A percentile compares a stretch with the other conserved stretches of the same genome.
These are phyloP conservation scores for Xylariaceae sp. DNA, from an alignment of 2,329 filamentous ascomycete genomes.

Conservation along the genomic window DNA sequence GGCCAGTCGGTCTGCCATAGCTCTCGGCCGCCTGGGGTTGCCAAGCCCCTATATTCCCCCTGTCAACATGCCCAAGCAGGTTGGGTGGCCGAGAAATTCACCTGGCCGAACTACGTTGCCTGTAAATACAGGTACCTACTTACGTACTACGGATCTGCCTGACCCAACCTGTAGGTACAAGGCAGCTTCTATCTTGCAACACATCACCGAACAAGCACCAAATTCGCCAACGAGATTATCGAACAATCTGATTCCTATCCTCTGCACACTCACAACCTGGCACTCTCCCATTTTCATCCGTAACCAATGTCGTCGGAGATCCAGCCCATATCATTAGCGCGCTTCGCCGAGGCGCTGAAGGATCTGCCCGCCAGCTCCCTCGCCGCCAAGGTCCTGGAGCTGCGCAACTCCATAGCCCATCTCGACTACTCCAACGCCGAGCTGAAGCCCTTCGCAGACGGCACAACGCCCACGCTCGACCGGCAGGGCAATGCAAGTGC, in stretches of 20 bases:
- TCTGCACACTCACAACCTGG: neutral
- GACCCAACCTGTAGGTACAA: too few relatives aligned
- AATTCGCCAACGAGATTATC: neutral
- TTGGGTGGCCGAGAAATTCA: too few relatives aligned
- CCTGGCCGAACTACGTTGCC: too few relatives aligned
- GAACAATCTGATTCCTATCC: neutral
- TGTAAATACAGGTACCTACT: too few relatives aligned
- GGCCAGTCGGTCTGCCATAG: too few relatives aligned
- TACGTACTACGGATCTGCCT: too few relatives aligned
- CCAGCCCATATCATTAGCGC: conserved; percentile 55
- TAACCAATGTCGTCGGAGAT: conserved; percentile 58
- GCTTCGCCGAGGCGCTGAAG: conserved; percentile 64
- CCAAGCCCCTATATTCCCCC: too few relatives aligned
- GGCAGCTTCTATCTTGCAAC: too few relatives aligned
- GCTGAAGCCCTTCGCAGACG: conserved; percentile 63
- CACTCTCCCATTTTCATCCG: neutral
- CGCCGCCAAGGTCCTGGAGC: conserved; percentile 70
- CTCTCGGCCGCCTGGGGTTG: too few relatives aligned
- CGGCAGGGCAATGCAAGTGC: conserved; percentile 20
- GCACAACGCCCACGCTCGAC: conserved; percentile 35
- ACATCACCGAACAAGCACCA: too few relatives aligned
- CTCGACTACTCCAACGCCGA: conserved; percentile 71
- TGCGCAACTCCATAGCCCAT: conserved; percentile 70
- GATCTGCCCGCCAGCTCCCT: conserved; percentile 63
- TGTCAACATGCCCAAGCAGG: too few relatives aligned